Conservation (phyloP, 2,329 filamentous ascomycete genomes). For the Neonectria sp. region DNA sequence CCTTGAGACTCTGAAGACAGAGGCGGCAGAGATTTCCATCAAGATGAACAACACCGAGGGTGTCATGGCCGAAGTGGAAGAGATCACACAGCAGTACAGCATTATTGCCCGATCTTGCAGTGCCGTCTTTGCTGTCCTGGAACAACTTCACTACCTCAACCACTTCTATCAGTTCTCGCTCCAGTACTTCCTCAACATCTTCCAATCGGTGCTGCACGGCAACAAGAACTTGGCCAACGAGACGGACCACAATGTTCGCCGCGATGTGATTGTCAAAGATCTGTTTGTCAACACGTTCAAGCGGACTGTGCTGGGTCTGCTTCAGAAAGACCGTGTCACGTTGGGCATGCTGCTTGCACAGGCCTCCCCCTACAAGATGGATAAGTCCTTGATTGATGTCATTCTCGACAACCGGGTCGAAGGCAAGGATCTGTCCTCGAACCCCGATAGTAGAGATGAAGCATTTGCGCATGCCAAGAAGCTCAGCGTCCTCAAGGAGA, state of each 20-base stretch:
- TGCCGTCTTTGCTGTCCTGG: constrained; percentile 95
- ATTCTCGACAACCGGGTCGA: constrained; percentile 85
- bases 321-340: constrained; percentile 95
- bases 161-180: constrained; percentile 99
- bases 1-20: constrained; percentile 96
- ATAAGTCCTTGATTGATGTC: constrained; percentile 88
- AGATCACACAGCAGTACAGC: constrained; percentile 94
- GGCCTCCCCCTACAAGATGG: constrained; percentile 96
- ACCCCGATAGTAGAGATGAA: constrained; percentile 74
- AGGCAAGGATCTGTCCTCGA: constrained; percentile 84
- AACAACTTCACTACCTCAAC: constrained; percentile 97
- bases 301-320: constrained; percentile 90
- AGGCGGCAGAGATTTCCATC: constrained; percentile 93
- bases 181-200: constrained; percentile 98
- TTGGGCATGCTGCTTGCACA: constrained; percentile 96
- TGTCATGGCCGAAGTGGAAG: constrained; percentile 98
- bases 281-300: constrained; percentile 94
- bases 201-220: constrained; percentile 88
- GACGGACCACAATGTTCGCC: constrained; percentile 82
- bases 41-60: constrained; percentile 98
- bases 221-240: constrained; percentile 81
- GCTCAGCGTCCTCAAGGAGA: constrained; percentile 80
- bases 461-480: constrained; percentile 78
- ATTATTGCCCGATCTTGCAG: constrained; percentile 96
- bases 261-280: constrained; percentile 91